phyloP scores from a whole-genome alignment of 495 filamentous ascomycete species.

The Trichoderma orchidacearum region DNA sequence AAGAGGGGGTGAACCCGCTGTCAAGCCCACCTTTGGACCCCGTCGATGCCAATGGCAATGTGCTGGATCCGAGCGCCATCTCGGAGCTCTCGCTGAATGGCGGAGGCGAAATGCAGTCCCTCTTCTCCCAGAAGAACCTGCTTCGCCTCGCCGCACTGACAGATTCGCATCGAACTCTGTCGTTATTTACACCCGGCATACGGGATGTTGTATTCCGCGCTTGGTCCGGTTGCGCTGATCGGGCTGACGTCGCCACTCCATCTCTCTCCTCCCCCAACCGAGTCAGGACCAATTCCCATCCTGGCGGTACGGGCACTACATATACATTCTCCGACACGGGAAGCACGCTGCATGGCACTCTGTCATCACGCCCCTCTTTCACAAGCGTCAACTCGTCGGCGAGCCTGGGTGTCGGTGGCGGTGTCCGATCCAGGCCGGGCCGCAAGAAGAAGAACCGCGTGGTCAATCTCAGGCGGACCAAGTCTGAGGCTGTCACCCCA shows the following conservation, averaged over 20 bases:
- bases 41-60: conserved; percentile 61
- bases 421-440: conserved; percentile 50
- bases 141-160: conserved; percentile 61
- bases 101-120: conserved; percentile 59
- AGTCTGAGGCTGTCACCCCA: conserved; percentile 21
- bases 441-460: conserved; percentile 87
- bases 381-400: conserved; percentile 35
- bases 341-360: conserved; percentile 31
- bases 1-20: conserved; percentile 57
- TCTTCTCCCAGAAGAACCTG: conserved; percentile 87
- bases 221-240: conserved; percentile 73
- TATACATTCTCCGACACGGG: conserved; percentile 47
- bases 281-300: conserved; percentile 44
- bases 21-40: conserved; percentile 67
- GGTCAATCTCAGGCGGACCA: conserved; percentile 67
- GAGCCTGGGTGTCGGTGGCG: conserved; percentile 50
- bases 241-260: conserved; percentile 41
- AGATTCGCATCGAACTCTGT: conserved; percentile 74
- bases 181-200: conserved; percentile 73
- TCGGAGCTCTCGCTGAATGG: conserved; percentile 63
- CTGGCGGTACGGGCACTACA: conserved; percentile 41
- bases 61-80: conserved; percentile 58
- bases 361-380: conserved; percentile 33
- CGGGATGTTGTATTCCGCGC: conserved; percentile 78
- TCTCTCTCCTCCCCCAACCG: conserved; percentile 40